Percentiles rank a stretch among this genome's conserved stretches.
phyloP scores from a whole-genome alignment of 768 basidiomycete species.

The Pulveroboletus sp. region DNA sequence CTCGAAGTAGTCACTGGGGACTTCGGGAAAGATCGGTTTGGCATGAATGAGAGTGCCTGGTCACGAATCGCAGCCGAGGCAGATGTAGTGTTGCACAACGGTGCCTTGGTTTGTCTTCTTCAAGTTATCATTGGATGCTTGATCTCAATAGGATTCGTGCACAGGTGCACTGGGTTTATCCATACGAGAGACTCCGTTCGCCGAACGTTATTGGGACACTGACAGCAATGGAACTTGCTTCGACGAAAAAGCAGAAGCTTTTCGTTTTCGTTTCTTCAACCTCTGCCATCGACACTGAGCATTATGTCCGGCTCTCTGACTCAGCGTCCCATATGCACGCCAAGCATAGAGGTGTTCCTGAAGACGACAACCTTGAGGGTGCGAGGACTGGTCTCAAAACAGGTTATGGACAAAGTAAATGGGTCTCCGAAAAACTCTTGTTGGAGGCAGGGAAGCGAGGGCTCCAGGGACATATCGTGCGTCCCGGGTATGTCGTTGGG shows the following conservation, averaged over 20 bases:
- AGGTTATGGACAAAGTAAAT: slow-evolving; percentile 97
- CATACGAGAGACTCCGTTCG: slow-evolving; percentile 87
- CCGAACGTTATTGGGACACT: slow-evolving; percentile 93
- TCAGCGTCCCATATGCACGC: slow-evolving; percentile 42
- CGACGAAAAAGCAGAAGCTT: slow-evolving; percentile 66
- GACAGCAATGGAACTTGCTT: slow-evolving; percentile 75
- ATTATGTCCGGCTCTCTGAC: slow-evolving; percentile 87
- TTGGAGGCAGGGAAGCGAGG: slow-evolving; percentile 89
- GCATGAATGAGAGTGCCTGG: slow-evolving; percentile 66
- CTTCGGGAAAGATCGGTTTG: slow-evolving; percentile 70
- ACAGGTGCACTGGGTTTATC: slow-evolving; percentile 98
- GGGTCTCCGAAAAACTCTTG: slow-evolving; percentile 95
- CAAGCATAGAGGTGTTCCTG: slow-evolving; percentile 67
- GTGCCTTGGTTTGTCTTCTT: slow-evolving; percentile 77
- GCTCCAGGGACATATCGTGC: slow-evolving; percentile 77
- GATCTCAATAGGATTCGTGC: neutral
- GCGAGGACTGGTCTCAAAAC: slow-evolving; percentile 71
- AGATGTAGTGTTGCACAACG: slow-evolving; percentile 89
- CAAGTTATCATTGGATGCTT: neutral
- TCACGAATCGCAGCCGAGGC: slow-evolving; percentile 59
- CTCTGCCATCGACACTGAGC: slow-evolving; percentile 86
- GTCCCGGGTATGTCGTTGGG: slow-evolving; percentile 95
- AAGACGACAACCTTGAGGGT: slow-evolving; percentile 85
- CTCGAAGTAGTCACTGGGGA: slow-evolving; percentile 86
- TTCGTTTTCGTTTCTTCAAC: slow-evolving; percentile 94